Conservation (phyloP, 768 basidiomycete genomes). For the Auricularia auricula-judae region DNA sequence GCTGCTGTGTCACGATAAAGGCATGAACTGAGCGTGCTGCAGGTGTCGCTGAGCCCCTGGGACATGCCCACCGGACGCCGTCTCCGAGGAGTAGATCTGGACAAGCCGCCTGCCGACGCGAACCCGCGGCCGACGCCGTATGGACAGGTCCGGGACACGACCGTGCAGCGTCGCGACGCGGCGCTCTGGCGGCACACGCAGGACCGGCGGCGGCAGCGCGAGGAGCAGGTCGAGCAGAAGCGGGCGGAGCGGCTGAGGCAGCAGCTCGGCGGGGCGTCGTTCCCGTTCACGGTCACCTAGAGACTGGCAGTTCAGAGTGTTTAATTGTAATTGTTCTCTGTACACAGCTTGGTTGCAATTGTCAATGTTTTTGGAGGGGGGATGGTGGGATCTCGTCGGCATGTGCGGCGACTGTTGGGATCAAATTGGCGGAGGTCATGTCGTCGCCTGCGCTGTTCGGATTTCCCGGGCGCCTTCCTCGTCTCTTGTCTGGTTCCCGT, state of each 20-base stretch:
- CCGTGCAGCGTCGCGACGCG: neutral
- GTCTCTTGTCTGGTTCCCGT: conserved; percentile 5
- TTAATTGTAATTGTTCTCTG: neutral
- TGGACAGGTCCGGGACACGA: neutral
- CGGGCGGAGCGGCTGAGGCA: neutral
- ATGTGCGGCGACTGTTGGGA: neutral
- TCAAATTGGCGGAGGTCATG: neutral
- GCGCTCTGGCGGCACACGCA: neutral
- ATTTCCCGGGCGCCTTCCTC: conserved; percentile 5
- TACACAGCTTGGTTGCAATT: no score
- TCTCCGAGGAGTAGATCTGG: conserved; percentile 6
- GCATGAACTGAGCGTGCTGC: conserved; percentile 22
- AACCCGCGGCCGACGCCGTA: neutral
- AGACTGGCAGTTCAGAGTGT: neutral
- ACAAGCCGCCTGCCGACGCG: conserved; percentile 22
- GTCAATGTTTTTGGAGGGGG: no score
- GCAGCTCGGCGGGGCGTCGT: neutral
- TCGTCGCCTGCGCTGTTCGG: neutral
- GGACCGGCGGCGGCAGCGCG: neutral
- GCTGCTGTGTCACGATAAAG: conserved; percentile 25
- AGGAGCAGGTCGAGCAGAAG: neutral
- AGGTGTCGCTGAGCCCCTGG: conserved; percentile 29
- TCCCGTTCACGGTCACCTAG: conserved; percentile 1
- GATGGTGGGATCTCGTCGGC: neutral
- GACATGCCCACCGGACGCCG: neutral